Evolutionary conservation across 345 rosid species (phyloP).

Genomic region (Arabidopsis arenosa): DNA sequence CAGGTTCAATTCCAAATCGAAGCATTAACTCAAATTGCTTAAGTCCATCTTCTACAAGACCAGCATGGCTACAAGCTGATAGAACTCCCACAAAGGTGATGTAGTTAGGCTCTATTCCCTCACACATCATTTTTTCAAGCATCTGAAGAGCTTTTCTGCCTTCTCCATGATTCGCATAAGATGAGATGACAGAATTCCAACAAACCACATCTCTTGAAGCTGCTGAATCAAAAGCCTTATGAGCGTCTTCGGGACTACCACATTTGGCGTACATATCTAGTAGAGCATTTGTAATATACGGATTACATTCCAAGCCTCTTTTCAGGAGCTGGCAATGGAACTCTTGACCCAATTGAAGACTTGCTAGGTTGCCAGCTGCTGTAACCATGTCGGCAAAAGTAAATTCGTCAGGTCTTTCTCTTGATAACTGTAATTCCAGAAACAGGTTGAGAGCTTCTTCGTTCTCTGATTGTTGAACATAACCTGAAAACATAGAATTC

Average conservation of each 20-base stretch:
- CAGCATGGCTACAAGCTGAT: constrained; percentile 80
- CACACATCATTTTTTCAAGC: constrained; percentile 60
- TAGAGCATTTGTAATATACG: constrained; percentile 62
- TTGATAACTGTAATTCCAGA: constrained; percentile 52
- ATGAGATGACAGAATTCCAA: constrained; percentile 76
- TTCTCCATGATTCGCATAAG: constrained; percentile 77
- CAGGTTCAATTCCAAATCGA: constrained; percentile 60
- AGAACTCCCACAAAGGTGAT: constrained; percentile 74
- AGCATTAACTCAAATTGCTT: constrained; percentile 57
- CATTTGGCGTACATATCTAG: constrained; percentile 85
- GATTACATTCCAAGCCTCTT: constrained; percentile 55
- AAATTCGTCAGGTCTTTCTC: constrained; percentile 59
- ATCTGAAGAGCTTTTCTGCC: constrained; percentile 58
- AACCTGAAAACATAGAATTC: constrained; percentile 80
- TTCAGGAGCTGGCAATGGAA: constrained; percentile 64
- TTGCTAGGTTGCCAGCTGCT: constrained; percentile 68
- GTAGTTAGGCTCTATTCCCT: constrained; percentile 66
- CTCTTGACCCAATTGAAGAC: constrained; percentile 67
- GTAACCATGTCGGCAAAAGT: constrained; percentile 70
- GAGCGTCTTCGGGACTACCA: constrained; percentile 67
- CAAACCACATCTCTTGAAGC: constrained; percentile 58
- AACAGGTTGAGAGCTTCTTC: constrained; percentile 72
- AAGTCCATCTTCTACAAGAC: constrained; percentile 67
- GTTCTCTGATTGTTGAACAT: constrained; percentile 60
- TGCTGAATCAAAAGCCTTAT: constrained; percentile 52